Conservation (phyloP, 768 basidiomycete species). For the Amanita jacksonii region DNA sequence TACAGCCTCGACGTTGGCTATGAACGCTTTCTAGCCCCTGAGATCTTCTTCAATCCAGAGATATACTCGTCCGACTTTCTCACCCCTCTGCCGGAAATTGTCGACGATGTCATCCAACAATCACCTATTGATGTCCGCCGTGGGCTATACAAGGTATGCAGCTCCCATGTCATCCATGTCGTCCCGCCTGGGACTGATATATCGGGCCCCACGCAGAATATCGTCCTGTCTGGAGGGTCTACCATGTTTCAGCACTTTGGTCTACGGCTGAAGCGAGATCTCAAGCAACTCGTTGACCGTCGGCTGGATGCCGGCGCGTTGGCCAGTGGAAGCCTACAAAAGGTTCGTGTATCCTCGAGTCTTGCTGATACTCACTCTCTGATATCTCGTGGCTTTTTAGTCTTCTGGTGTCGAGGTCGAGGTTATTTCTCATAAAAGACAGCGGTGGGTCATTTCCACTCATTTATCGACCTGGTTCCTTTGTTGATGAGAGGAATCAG, state of each 20-base stretch:
- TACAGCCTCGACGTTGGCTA: slow-evolving; percentile 93
- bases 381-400: slow-evolving; percentile 27
- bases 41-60: slow-evolving; percentile 99
- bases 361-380: slow-evolving; percentile 1
- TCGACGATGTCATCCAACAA: slow-evolving; percentile 90
- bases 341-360: slow-evolving; percentile 33
- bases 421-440: slow-evolving; percentile 96
- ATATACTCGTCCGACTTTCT: slow-evolving; percentile 97
- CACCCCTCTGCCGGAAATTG: slow-evolving; percentile 91
- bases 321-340: slow-evolving; percentile 64
- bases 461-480: slow-evolving; percentile 8
- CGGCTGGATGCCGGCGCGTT: slow-evolving; percentile 70
- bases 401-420: slow-evolving; percentile 97
- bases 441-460: slow-evolving; percentile 45
- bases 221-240: slow-evolving; percentile 92
- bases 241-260: slow-evolving; percentile 99
- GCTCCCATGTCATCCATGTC: not conserved
- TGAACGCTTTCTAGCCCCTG: slow-evolving; percentile 97
- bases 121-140: slow-evolving; percentile 96
- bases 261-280: slow-evolving; percentile 90
- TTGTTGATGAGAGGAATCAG: slow-evolving; percentile 22
- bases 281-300: slow-evolving; percentile 90
- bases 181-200: not conserved
- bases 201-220: slow-evolving; percentile 50
- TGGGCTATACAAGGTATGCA: slow-evolving; percentile 82